Base-by-base conservation (phyloP, 2,329 filamentous ascomycete genomes). In the Malbranchea zuffiana region DNA sequence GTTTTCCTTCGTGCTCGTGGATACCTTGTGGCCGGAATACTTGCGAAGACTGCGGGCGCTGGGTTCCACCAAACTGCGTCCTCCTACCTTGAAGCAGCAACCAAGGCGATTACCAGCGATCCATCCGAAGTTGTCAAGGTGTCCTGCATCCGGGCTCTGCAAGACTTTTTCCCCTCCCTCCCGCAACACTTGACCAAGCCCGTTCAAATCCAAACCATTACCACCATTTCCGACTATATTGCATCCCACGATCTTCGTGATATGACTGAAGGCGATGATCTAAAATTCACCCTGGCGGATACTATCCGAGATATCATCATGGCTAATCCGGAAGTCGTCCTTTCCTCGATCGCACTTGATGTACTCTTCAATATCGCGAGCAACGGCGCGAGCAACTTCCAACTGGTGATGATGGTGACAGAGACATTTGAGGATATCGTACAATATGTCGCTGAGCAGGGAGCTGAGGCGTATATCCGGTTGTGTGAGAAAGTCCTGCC, bases 361-460 rank as follows among this genome's bases (percentile, higher is more conserved):
- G 67, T 94, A 10, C 73, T 98, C 6, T 96, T 98, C 63, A 75
- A 81, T 36, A 75, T 96, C 42, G 88, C 86, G 15, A 90, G 85
- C 56, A 78, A 87, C 53, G 86, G 86, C 18, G 83, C 88, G 0
- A 76, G 74, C 43, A 96, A 93, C 62, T 93, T 92, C 65, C 87
- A 95, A 57, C 74, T 95, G 31, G 85, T 80, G 0, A 80, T 87
- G 65, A 68, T 95, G 35, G 81, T 96, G 16, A 81, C 76, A 23
- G 90, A 98, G 60, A 79, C 84, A 0, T 93, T 98, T 52, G 88
- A 96, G 57, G 84, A 90, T 28, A 78, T 95, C 39, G 81, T 87
- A 4, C 67, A 72, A 34, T 71, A 68, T 1, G 72, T 93, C 41
- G 66, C 80, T 2, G 75, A 78, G 10, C 63, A 66, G 43, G 75